phyloP scores from a whole-genome alignment of 73 alveolate genomes.

The Blepharisma japonicum region DNA sequence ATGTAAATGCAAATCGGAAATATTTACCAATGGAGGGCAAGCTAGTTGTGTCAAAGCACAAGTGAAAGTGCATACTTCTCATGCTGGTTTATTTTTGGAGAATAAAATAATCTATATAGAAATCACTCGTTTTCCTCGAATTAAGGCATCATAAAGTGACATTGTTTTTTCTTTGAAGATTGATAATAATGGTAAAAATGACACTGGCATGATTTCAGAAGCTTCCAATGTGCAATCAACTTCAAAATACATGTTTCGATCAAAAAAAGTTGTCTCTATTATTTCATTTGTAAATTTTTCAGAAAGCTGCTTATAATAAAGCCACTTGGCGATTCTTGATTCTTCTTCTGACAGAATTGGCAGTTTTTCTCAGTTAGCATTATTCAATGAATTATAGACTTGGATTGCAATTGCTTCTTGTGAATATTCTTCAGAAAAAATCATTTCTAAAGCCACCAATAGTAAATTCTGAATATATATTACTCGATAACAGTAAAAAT shows the following conservation, averaged over 20 bases:
- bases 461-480: no score
- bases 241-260: neutral
- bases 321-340: no score
- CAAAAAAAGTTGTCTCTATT: neutral
- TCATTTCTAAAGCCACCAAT: no score
- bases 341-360: no score
- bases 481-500: neutral
- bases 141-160: neutral
- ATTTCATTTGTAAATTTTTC: no score
- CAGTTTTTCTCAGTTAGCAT: no score
- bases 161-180: neutral
- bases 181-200: neutral
- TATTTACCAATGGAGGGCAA: neutral
- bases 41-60: neutral
- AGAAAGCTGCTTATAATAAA: no score
- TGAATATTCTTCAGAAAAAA: no score
- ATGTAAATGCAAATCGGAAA: neutral
- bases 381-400: no score
- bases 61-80: neutral
- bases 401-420: no score
- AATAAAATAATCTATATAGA: neutral
- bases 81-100: neutral
- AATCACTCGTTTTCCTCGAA: neutral
- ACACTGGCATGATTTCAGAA: neutral
- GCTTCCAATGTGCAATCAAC: neutral